phyloP scores from a whole-genome alignment of 768 basidiomycete genomes.

The Suillus plorans region DNA sequence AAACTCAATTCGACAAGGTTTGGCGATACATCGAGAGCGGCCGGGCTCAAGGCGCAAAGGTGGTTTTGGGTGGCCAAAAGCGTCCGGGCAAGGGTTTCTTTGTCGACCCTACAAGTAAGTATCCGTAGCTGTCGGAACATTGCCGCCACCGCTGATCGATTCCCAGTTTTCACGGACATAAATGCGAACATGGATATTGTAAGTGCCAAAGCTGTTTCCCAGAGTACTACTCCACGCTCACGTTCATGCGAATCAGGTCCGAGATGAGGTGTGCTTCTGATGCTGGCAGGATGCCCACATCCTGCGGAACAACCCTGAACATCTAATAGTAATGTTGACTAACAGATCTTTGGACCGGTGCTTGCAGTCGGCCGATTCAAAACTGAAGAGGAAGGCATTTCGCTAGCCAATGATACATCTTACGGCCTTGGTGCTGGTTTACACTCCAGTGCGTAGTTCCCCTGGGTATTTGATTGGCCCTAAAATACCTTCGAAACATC shows the following conservation, averaged over 20 bases:
- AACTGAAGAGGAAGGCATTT: constrained; percentile 84
- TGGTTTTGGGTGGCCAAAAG: constrained; percentile 78
- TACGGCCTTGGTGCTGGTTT: constrained; percentile 93
- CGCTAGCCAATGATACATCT: constrained; percentile 80
- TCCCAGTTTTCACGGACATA: constrained; percentile 78
- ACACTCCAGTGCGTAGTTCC: constrained; percentile 66
- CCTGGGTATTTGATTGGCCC: background rate
- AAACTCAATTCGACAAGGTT: constrained; percentile 81
- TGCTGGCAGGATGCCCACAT: constrained; percentile 3
- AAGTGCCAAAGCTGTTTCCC: constrained; percentile 24
- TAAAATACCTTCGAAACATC: constrained; percentile 9
- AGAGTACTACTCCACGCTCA: constrained; percentile 4
- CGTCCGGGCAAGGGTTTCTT: constrained; percentile 78
- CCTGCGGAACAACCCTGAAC: constrained; percentile 9
- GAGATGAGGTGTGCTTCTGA: constrained; percentile 27
- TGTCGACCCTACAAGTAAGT: constrained; percentile 85
- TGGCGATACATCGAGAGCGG: constrained; percentile 89
- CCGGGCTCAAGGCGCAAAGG: constrained; percentile 78
- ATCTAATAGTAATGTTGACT: constrained; percentile 9
- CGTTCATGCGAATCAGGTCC: constrained; percentile 32
- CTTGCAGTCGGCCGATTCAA: constrained; percentile 79
- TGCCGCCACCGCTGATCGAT: constrained; percentile 6
- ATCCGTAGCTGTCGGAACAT: constrained; percentile 10
- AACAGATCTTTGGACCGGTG: constrained; percentile 93
- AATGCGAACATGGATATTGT: constrained; percentile 85